Base-by-base conservation (phyloP, 805 yeast genomes). In the Metschnikowia chrysomelidarum region DNA sequence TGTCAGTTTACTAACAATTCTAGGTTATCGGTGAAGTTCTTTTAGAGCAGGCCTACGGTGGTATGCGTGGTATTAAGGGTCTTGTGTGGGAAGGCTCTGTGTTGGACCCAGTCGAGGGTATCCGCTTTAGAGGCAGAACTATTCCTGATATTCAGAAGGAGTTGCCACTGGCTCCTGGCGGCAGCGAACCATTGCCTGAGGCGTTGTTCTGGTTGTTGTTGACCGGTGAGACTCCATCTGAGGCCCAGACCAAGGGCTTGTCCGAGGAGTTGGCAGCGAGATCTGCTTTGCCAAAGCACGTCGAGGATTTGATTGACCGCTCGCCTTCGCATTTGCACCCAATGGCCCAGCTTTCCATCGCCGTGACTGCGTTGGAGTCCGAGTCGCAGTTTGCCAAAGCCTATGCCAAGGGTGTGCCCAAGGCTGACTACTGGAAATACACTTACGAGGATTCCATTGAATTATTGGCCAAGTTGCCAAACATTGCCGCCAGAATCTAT, bases 1-100 rank as follows among this genome's bases (percentile, higher is more conserved):
- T 18, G 23, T 20, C 21, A 15, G 18, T 17, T 23, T 17, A 24
- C 30, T 14, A 21, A 20, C 27, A 17, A 16, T 26, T 19, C 7
- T 32, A 60, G 67, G 67, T 67, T 24, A 67, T 67, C 45, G 73
- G 73, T 43, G 72, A 67, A 54, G 73, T 67, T 45, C 50, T 27
- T 28, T 44, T 27, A 64, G 62, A 24, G 40, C 54, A 25, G 50
- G 52, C 57, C 11, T 67, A 67, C 54, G 89, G 89, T 49, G 91
- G 93, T 44, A 84, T 84, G 91, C 73, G 91, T 57, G 89, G 89
- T 34, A 73, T 79, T 58, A 75, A 75, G 57, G 76, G 83, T 34
- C 69, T 84, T 56, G 78, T 82, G 38, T 84, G 93, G 93, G 88
- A 83, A 55, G 80, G 87, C 36, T 81, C 89, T 10, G 78, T 76